Evolutionary conservation across 176 grass and related monocot genomes (phyloP), one percentile per base, ranked within the genome.

Genomic region (Puya raimondii): DNA sequence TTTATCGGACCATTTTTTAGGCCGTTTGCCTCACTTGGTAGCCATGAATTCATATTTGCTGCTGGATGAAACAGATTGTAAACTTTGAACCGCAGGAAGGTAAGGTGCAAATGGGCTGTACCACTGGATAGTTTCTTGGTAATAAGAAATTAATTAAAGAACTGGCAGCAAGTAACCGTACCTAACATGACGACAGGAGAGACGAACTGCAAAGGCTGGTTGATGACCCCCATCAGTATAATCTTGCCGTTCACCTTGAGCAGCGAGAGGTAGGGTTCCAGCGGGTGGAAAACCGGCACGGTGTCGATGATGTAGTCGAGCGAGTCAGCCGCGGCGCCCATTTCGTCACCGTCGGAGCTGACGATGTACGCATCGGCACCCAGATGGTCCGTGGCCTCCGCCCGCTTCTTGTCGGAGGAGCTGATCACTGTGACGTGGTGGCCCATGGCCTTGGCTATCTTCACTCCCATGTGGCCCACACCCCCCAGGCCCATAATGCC

Each of bases 231-330:
- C 72, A 93, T 49, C 5, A 99, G 84, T 20, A 99, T 77, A 18
- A 52, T 71, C 80, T 88, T 99, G 7, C 94, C 94, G 68, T 93
- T 85, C 59, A 99, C 18, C 67, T 80, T 88, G 15, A 99, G 94
- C 72, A 99, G 72, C 47, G 87, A 57, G 17, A 99, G 89, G 84
- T 91, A 99, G 0, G 89, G 94, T 50, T 88, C 94, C 33, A 99
- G 63, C 8, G 94, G 89, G 75, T 99, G 94, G 23, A 84, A 73
- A 18, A 21, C 94, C 12, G 94, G 94, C 51, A 99, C 80, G 2
- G 94, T 99, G 85, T 99, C 85, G 77, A 99, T 91, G 78, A 99
- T 90, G 84, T 99, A 99, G 76, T 99, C 94, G 11, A 99, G 77
- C 9, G 79, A 82, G 75, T 90, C 87, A 10, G 48, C 70, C 9